A percentile compares a stretch with the other conserved stretches of the same genome.
Conservation (phyloP, 1,284 basidiomycete genomes). For the Somion occarium region DNA sequence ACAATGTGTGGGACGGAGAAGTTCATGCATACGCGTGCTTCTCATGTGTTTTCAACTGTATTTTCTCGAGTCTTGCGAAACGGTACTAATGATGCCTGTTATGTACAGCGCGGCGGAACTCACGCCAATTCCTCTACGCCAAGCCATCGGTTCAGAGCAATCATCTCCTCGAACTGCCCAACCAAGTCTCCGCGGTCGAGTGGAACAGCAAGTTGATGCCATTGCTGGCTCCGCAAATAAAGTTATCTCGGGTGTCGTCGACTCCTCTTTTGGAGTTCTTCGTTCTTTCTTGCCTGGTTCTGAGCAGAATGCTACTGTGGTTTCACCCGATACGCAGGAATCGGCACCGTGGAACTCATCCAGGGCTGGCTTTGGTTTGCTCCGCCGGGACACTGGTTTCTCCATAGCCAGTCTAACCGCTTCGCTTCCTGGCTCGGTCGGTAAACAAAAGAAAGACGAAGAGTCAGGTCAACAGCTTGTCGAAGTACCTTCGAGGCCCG, state of each 20-base stretch:
- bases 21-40: neutral
- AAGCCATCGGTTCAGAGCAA: constrained; percentile 24
- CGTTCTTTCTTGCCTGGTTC: constrained; percentile 51
- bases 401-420: constrained; percentile 78
- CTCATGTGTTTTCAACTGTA: neutral
- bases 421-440: constrained; percentile 46
- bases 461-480: constrained; percentile 65
- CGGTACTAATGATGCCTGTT: neutral
- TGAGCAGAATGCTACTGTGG: constrained; percentile 22
- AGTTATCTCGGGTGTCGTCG: constrained; percentile 81
- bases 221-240: constrained; percentile 82
- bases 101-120: constrained; percentile 61
- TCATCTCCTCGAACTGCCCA: constrained; percentile 30
- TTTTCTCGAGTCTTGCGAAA: constrained; percentile 5
- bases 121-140: constrained; percentile 67
- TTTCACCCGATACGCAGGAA: constrained; percentile 25
- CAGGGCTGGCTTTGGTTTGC: constrained; percentile 54
- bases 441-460: constrained; percentile 31
- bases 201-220: constrained; percentile 81
- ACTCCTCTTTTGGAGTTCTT: constrained; percentile 78
- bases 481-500: constrained; percentile 53
- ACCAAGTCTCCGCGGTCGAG: constrained; percentile 62
- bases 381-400: constrained; percentile 71
- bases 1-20: neutral
- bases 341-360: constrained; percentile 33